Evolutionary conservation across 257 asterid genomes (phyloP), one percentile per base, ranked within the genome.

Genomic region (Solanum virginianum): DNA sequence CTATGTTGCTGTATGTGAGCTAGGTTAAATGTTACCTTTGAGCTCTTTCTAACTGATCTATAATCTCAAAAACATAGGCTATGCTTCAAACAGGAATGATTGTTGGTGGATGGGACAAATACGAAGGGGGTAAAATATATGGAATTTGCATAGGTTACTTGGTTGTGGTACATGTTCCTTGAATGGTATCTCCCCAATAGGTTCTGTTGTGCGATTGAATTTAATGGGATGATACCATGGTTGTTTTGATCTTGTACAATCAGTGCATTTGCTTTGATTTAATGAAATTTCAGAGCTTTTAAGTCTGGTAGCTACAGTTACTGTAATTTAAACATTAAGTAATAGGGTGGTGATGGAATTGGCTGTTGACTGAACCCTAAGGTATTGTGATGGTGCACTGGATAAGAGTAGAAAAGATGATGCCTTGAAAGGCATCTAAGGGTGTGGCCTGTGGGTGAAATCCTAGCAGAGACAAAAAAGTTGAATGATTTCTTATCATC

Each of bases 31-130:
- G 13, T 8, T 29, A 82, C 62, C 24, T 22, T 22, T 32, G 70
- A 18, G 20, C 59, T 51, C 80, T 83, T 68, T 53, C 22, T 53
- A 43, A 47, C 24, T 49, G 29, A 60, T 15, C 26, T 63, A 6
- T 41, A 54, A 84, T 75, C 57, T 84, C 80, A 55, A 85, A 85
- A 84, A 85, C 81, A 82, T 92, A 97, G 99, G 91, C 90, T 87
- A 91, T 90, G 95, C 91, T 97, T 75, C 98, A 95, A 94, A 95
- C 99, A 83, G 98, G 99, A 69, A 88, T 97, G 84, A 97, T 97
- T 80, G 94, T 97, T 83, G 98, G 99, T 80, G 99, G 99, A 68
- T 97, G 99, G 99, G 99, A 97, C 88, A 97, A 95, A 88, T 93
- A 97, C 45, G 97, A 95, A 88, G 99, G 98, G 70, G 99, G 98